Conservation (phyloP, 495 filamentous ascomycete species). For the Aspergillus biplanus region DNA sequence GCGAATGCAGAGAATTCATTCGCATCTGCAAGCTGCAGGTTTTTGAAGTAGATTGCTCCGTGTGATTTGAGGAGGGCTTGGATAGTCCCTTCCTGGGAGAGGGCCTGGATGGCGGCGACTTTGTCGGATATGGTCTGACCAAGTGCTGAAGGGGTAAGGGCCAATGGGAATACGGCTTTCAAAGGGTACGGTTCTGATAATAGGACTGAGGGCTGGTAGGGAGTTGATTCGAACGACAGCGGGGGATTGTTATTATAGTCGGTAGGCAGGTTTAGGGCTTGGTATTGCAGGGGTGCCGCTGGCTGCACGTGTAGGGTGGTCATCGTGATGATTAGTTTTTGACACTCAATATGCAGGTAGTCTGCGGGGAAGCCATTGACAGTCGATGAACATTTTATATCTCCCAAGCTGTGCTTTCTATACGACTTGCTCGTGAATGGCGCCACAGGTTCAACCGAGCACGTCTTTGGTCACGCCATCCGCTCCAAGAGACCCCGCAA, state of each 20-base stretch:
- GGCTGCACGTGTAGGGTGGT: neutral
- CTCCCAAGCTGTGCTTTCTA: no score
- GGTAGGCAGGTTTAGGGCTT: neutral
- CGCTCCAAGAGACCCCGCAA: neutral
- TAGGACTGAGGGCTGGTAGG: neutral
- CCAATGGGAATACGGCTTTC: slow-evolving; percentile 12
- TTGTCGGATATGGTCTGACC: neutral
- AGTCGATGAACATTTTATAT: neutral
- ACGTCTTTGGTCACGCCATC: slow-evolving; percentile 18
- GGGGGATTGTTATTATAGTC: neutral
- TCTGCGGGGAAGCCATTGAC: neutral
- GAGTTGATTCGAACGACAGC: neutral
- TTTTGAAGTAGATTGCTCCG: slow-evolving; percentile 10
- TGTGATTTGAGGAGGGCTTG: neutral
- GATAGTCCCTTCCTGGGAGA: slow-evolving; percentile 3
- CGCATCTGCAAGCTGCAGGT: neutral
- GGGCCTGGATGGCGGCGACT: slow-evolving; percentile 6
- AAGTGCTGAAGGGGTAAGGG: slow-evolving; percentile 1
- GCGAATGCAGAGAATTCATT: slow-evolving; percentile 9
- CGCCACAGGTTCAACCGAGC: slow-evolving; percentile 8
- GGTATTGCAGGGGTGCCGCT: neutral
- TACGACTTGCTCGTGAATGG: no score
- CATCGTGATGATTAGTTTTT: neutral
- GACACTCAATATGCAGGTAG: neutral
- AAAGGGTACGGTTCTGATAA: slow-evolving; percentile 7